A percentile compares a stretch with the other conserved stretches of the same genome.
Conservation (phyloP, 2,329 filamentous ascomycete genomes). For the Cryphonectria radicalis region DNA sequence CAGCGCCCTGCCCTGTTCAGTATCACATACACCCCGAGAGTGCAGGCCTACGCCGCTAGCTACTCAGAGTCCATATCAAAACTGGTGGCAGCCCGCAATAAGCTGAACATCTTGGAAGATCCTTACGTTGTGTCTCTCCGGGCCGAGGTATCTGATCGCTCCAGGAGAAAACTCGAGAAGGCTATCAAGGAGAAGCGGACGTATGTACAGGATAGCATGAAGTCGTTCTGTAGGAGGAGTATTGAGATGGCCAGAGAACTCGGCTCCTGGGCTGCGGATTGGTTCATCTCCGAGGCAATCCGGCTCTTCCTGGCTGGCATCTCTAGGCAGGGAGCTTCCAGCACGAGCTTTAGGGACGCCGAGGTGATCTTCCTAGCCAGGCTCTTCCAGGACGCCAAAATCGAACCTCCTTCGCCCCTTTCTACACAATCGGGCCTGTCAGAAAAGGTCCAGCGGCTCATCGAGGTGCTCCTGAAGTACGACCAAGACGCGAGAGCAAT, state of each 20-base stretch:
- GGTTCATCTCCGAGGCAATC: constrained; percentile 61
- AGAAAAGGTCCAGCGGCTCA: constrained; percentile 59
- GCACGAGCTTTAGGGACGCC: constrained; percentile 49
- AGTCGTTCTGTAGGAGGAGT: constrained; percentile 55
- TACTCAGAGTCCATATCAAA: constrained; percentile 46
- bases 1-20: constrained; percentile 64
- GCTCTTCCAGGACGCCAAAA: constrained; percentile 40
- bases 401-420: neutral
- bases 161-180: constrained; percentile 43
- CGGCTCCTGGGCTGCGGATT: constrained; percentile 71
- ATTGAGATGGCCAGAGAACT: constrained; percentile 59
- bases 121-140: constrained; percentile 59
- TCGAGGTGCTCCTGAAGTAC: constrained; percentile 53
- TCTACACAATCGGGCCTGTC: constrained; percentile 47
- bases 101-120: constrained; percentile 63
- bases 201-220: constrained; percentile 59
- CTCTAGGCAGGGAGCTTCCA: constrained; percentile 32
- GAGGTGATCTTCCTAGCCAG: constrained; percentile 62
- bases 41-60: neutral
- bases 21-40: constrained; percentile 38
- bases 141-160: constrained; percentile 46
- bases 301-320: constrained; percentile 37
- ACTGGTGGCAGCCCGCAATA: constrained; percentile 46
- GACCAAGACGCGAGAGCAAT: constrained; percentile 58
- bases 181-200: constrained; percentile 52